Conservation (phyloP, 768 basidiomycete species). For the Agaricus subrufescens region DNA sequence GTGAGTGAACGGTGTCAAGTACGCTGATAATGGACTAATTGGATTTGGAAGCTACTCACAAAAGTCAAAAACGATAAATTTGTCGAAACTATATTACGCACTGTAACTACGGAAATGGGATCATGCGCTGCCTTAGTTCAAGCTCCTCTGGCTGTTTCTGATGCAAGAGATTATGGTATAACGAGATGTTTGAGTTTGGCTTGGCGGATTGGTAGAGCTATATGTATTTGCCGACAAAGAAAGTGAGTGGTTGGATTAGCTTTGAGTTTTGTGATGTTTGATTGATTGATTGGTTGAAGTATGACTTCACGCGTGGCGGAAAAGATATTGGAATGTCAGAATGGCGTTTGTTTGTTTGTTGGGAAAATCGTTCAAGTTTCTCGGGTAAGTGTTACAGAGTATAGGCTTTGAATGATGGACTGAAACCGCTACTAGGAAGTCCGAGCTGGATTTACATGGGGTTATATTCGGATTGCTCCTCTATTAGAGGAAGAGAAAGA, state of each 20-base stretch:
- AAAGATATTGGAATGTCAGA: slow-evolving; percentile 25
- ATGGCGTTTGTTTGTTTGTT: slow-evolving; percentile 37
- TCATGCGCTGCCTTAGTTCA: slow-evolving; percentile 41
- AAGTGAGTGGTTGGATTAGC: slow-evolving; percentile 19
- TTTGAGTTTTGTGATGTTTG: not conserved
- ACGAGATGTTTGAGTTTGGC: slow-evolving; percentile 52
- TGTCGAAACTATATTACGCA: slow-evolving; percentile 41
- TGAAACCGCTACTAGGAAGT: slow-evolving; percentile 22
- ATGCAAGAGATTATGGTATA: slow-evolving; percentile 36
- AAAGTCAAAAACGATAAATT: slow-evolving; percentile 37
- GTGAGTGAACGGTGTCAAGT: slow-evolving; percentile 7
- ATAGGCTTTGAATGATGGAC: no score
- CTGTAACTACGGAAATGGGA: slow-evolving; percentile 49
- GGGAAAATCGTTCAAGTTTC: slow-evolving; percentile 58
- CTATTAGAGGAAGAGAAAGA: slow-evolving; percentile 27
- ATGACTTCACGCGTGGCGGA: slow-evolving; percentile 22
- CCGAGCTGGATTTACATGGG: slow-evolving; percentile 31
- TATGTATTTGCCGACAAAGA: slow-evolving; percentile 44
- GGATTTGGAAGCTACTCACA: slow-evolving; percentile 27
- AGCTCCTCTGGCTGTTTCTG: slow-evolving; percentile 32
- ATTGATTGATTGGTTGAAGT: slow-evolving; percentile 9
- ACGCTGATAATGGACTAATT: no score
- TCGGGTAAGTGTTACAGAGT: slow-evolving; percentile 15
- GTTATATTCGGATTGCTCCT: slow-evolving; percentile 24
- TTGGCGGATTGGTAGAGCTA: slow-evolving; percentile 60